Evolutionary conservation across 179 eudicot genomes (phyloP).

Genomic region (Corrigiola litoralis): DNA sequence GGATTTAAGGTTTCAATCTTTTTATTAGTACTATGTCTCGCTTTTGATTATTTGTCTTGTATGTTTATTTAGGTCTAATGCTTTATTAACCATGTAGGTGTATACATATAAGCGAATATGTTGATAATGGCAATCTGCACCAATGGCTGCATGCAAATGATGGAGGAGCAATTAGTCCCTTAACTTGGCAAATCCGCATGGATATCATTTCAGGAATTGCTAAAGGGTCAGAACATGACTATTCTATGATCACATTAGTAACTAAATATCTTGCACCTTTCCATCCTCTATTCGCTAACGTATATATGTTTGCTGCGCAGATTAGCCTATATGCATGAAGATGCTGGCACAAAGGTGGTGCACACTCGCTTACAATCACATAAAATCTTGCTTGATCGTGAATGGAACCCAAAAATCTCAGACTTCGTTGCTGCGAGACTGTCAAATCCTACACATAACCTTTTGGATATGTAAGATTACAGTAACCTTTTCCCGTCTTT

Average conservation of each 20-base stretch:
- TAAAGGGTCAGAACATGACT: constrained; percentile 35
- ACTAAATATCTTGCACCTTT: no score
- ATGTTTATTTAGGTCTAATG: no score
- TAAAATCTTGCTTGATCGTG: constrained; percentile 42
- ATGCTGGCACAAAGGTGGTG: constrained; percentile 30
- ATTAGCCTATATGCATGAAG: constrained; percentile 52
- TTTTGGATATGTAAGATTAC: not conserved
- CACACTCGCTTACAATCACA: constrained; percentile 44
- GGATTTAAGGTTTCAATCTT: no score
- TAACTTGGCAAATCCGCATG: constrained; percentile 44
- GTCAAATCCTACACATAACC: constrained; percentile 13
- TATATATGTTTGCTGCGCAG: constrained; percentile 12
- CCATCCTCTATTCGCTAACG: not conserved
- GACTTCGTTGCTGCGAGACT: constrained; percentile 31
- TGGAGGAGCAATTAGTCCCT: constrained; percentile 24
- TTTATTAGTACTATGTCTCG: no score
- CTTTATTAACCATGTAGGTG: not conserved
- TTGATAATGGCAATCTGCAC: constrained; percentile 41
- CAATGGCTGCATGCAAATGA: constrained; percentile 46
- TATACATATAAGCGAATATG: constrained; percentile 44
- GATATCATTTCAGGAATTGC: constrained; percentile 41
- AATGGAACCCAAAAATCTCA: constrained; percentile 52
- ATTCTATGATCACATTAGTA: no score
- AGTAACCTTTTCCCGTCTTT: no score
- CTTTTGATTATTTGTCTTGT: no score